Conservation (phyloP, 192 early-diverging fungal species). For the Backusella sp. region DNA sequence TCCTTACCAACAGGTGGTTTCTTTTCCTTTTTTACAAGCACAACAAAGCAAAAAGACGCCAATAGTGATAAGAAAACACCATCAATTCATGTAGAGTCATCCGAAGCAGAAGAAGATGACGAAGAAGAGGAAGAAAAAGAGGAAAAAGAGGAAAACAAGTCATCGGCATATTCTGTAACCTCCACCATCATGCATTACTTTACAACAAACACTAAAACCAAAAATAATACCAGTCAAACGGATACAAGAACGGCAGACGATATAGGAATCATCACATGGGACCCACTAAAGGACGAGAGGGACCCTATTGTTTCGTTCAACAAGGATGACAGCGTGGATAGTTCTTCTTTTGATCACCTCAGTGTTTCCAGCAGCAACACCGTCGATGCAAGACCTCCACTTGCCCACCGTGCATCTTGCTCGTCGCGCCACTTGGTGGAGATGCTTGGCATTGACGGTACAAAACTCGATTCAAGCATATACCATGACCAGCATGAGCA, state of each 20-base stretch:
- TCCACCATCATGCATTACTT: constrained; percentile 2
- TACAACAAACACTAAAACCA: neutral
- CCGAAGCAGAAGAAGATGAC: neutral
- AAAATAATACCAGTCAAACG: neutral
- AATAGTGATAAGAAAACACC: neutral
- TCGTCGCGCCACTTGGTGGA: constrained; percentile 30
- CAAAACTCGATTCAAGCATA: neutral
- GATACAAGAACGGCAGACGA: neutral
- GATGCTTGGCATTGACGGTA: constrained; percentile 33
- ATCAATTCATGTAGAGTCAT: neutral
- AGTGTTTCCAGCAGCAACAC: neutral
- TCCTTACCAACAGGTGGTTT: constrained; percentile 27
- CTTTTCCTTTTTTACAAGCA: constrained; percentile 20
- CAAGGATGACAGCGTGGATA: neutral
- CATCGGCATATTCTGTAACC: neutral
- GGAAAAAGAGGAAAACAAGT: neutral
- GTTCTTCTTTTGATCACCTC: neutral
- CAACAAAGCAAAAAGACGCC: neutral
- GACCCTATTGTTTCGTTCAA: constrained; percentile 12
- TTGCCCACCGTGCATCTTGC: neutral
- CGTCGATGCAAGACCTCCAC: neutral
- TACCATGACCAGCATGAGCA: constrained; percentile 2
- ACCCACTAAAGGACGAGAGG: constrained; percentile 16
- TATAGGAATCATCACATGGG: constrained; percentile 13
- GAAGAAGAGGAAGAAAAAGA: neutral